Evolutionary conservation across 2,329 filamentous ascomycete genomes (phyloP), one percentile per base, ranked within the genome.

Genomic region (Cladophialophora exuberans): DNA sequence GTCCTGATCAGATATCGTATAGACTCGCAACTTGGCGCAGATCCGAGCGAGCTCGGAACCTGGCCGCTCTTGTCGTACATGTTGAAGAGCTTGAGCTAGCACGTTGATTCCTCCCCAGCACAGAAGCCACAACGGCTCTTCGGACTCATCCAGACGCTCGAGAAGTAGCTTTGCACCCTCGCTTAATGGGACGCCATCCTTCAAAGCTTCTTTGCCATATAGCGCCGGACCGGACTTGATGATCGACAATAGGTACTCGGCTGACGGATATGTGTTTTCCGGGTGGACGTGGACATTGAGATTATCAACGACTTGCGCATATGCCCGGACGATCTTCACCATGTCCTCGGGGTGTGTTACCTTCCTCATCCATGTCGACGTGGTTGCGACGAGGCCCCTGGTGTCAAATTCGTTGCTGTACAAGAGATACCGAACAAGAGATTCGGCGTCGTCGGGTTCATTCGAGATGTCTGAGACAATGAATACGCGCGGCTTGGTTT

Each of bases 1-100:
- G 57, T 84, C 82, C 60, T 84, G 82, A 59, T 84, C 82, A 5
- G 79, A 83, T 51, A 84, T 83, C 30, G 81, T 69, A 64, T 83
- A 83, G 6, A 82, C 72, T 10, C 79, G 70, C 3, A 83, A 64
- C 57, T 76, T 77, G 2, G 67, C 60, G 2, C 72, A 66, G 18
- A 82, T 68, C 0, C 52, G 54, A 0, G 68, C 65, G 1, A 73
- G 66, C 1, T 77, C 72, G 0, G 58, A 35, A 11, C 63, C 55
- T 38, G 67, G 55, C 60, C 56, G 62, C 13, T 64, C 65, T 13
- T 64, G 56, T 23, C 70, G 68, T 35, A 77, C 71, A 13, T 74
- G 67, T 23, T 73, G 64, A 7, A 82, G 69, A 1, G 75, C 77
- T 49, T 79, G 73, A 2, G 79, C 80, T 3, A 83, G 73, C 1